Evolutionary conservation across 2,329 filamentous ascomycete genomes (phyloP).

Genomic region (Botrytis tulipae): DNA sequence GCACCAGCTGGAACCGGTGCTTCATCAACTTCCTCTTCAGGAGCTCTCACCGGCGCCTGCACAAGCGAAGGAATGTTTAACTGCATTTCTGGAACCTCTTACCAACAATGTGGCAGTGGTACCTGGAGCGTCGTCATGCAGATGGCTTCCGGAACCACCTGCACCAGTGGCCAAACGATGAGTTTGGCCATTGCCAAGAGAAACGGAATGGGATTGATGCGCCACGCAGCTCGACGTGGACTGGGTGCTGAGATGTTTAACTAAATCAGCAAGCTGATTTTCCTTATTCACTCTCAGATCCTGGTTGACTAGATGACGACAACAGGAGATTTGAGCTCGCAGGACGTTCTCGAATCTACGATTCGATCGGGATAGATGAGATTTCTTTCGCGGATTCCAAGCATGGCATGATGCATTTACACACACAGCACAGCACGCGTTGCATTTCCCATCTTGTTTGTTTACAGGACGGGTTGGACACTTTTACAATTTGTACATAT

Average conservation of each 20-base stretch:
- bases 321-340: neutral
- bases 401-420: neutral
- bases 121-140: constrained; percentile 46
- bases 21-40: constrained; percentile 20
- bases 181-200: constrained; percentile 41
- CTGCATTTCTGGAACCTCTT: constrained; percentile 50
- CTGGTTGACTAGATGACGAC: neutral
- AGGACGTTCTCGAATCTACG: constrained; percentile 1
- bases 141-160: constrained; percentile 49
- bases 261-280: neutral
- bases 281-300: neutral
- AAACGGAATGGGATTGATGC: neutral
- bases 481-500: neutral
- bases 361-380: neutral
- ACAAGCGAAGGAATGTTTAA: constrained; percentile 53
- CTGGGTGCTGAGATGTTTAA: neutral
- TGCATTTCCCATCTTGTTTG: neutral
- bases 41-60: constrained; percentile 43
- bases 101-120: constrained; percentile 56
- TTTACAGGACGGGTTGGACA: neutral
- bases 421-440: neutral
- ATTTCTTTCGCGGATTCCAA: neutral
- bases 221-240: neutral
- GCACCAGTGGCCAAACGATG: constrained; percentile 44
- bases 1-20: constrained; percentile 29